A percentile compares a stretch with the other conserved stretches of the same genome.
Evolutionary conservation across 768 basidiomycete species (phyloP).

Genomic region (Obba rivulosa): DNA sequence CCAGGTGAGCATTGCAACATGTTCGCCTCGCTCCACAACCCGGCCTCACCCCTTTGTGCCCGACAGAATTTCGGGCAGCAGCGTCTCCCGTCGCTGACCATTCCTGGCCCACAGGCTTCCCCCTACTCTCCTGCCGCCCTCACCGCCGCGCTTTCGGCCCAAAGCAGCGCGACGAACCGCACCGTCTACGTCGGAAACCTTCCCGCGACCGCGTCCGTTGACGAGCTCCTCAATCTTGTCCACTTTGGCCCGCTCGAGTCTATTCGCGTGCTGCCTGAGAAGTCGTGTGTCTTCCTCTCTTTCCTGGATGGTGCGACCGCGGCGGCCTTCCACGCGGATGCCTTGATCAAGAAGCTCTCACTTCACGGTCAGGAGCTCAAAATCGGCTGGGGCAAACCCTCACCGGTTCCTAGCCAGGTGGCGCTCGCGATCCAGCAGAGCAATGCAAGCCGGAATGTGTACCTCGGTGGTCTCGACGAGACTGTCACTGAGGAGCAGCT

Average conservation of each 20-base stretch:
- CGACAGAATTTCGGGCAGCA: slow-evolving; percentile 45
- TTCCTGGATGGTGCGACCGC: slow-evolving; percentile 93
- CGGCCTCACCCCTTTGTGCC: background rate
- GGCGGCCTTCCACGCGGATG: slow-evolving; percentile 96
- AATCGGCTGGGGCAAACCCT: slow-evolving; percentile 98
- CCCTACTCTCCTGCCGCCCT: slow-evolving; percentile 78
- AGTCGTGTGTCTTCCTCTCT: slow-evolving; percentile 96
- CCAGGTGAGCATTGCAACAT: slow-evolving; percentile 37
- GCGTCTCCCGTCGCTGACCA: slow-evolving; percentile 62
- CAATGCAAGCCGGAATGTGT: slow-evolving; percentile 94
- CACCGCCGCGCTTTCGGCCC: slow-evolving; percentile 60
- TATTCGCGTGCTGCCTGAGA: slow-evolving; percentile 92
- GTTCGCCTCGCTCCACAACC: background rate
- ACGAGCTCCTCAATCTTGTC: slow-evolving; percentile 95
- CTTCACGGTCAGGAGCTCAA: slow-evolving; percentile 96
- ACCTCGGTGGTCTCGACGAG: slow-evolving; percentile 91
- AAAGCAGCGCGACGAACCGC: slow-evolving; percentile 62
- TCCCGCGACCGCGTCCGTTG: slow-evolving; percentile 91
- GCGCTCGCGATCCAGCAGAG: slow-evolving; percentile 84
- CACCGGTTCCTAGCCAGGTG: slow-evolving; percentile 81
- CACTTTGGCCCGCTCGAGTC: slow-evolving; percentile 96
- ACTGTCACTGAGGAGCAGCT: slow-evolving; percentile 86
- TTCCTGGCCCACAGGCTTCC: slow-evolving; percentile 61
- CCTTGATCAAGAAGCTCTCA: slow-evolving; percentile 87
- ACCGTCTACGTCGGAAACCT: slow-evolving; percentile 98